A percentile compares a stretch with the other conserved stretches of the same genome.
phyloP scores from a whole-genome alignment of 1,284 basidiomycete species.

The Irpex lacteus region DNA sequence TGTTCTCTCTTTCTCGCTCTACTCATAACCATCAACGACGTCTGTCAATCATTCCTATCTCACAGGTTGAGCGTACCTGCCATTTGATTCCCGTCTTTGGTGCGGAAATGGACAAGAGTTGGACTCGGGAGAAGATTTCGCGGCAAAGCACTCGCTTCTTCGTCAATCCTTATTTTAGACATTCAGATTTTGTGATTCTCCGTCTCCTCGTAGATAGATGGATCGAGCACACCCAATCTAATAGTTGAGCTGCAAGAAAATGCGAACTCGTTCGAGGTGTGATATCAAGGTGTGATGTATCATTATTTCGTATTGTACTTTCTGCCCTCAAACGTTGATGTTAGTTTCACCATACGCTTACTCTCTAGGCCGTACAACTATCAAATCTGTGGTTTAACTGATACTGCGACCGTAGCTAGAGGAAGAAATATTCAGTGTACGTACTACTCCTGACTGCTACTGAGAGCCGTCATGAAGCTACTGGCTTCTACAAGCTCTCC shows the following conservation, averaged over 20 bases:
- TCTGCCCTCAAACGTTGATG: too few relatives aligned
- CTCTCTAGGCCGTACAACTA: too few relatives aligned
- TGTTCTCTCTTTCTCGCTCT: constrained; percentile 17
- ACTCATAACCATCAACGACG: constrained; percentile 9
- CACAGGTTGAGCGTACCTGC: constrained; percentile 13
- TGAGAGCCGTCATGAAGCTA: too few relatives aligned
- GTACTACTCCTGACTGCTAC: too few relatives aligned
- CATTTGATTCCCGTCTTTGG: background rate
- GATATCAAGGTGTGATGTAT: too few relatives aligned
- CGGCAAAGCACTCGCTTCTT: constrained; percentile 6
- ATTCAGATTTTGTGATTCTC: constrained; percentile 7
- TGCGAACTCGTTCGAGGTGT: too few relatives aligned
- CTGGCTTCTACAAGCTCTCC: background rate
- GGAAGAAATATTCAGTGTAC: too few relatives aligned
- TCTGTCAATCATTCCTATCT: constrained; percentile 18
- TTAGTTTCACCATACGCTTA: too few relatives aligned
- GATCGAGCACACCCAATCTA: background rate
- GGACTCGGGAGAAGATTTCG: background rate
- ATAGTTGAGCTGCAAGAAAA: background rate
- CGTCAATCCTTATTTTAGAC: constrained; percentile 10
- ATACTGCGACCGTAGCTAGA: too few relatives aligned
- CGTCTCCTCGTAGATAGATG: constrained; percentile 8
- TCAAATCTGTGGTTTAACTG: too few relatives aligned
- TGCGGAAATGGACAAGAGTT: background rate
- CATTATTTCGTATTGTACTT: too few relatives aligned